phyloP scores from a whole-genome alignment of 805 yeast genomes.

The Barnettozyma salicaria region DNA sequence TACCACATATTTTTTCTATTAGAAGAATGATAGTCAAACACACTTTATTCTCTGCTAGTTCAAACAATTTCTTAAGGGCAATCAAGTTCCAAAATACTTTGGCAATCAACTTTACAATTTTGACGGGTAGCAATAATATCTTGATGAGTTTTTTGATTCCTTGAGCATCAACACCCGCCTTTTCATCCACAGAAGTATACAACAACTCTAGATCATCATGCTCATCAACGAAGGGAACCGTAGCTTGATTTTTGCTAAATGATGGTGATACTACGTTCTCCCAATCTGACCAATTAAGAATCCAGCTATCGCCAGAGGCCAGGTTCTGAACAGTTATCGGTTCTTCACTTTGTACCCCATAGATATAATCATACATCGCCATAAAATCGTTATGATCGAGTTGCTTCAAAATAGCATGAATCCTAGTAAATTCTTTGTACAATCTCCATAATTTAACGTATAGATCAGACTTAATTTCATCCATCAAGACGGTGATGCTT shows the following conservation, averaged over 20 bases:
- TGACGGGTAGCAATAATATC: slow-evolving; percentile 11
- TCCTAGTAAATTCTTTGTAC: slow-evolving; percentile 7
- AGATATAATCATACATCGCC: slow-evolving; percentile 17
- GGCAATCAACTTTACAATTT: slow-evolving; percentile 14
- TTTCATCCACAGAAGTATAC: neutral
- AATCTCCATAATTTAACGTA: slow-evolving; percentile 7
- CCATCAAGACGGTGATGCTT: neutral
- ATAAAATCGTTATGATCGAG: slow-evolving; percentile 17
- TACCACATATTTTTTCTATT: slow-evolving; percentile 11
- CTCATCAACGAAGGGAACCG: slow-evolving; percentile 11
- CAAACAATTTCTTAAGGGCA: slow-evolving; percentile 16
- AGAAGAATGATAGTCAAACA: slow-evolving; percentile 11
- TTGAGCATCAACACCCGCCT: slow-evolving; percentile 10
- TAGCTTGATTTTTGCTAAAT: neutral
- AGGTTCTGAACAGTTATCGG: slow-evolving; percentile 1
- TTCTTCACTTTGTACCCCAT: slow-evolving; percentile 3
- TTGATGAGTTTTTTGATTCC: slow-evolving; percentile 8
- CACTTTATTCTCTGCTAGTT: slow-evolving; percentile 15
- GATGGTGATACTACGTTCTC: neutral
- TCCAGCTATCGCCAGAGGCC: slow-evolving; percentile 2
- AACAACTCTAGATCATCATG: slow-evolving; percentile 2
- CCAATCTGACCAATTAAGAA: neutral
- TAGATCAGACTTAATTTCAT: slow-evolving; percentile 8
- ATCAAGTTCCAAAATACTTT: slow-evolving; percentile 17
- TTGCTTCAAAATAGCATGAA: slow-evolving; percentile 15